Base-by-base conservation (phyloP, 371 early-diverging fungal genomes). In the Mucor mucedo region DNA sequence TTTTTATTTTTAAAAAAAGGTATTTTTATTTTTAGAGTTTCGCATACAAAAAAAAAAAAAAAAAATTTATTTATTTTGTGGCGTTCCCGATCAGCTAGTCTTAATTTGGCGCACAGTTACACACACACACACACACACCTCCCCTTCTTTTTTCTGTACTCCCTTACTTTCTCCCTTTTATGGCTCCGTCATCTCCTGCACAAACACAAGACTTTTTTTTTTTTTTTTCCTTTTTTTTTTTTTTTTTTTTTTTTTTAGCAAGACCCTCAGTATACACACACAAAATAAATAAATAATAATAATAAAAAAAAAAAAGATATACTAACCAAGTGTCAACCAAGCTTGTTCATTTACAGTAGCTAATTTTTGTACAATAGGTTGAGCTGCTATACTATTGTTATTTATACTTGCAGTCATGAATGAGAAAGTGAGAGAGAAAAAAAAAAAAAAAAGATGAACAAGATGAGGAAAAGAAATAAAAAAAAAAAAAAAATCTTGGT, bases 321-420 rank as follows among this genome's bases (percentile, higher is more conserved):
- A 62, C 33, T 62, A 38, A 86, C 93, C 94, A 58, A 92, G 73
- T 55, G 88, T 89, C 47, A 92, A 71, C 93, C 93, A 93, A 42
- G 89, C 82, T 59, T 90, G 85, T 60, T 92, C 93, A 55, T 92
- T 91, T 62, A 87, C 79, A 32, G 80, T 73, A 41, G 84, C 81
- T 48, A 93, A 75, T 41, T 85, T 84, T 71, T 91, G 90, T 21
- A 85, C 71, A 54, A 71, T 66, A 33, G 79, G 65, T 49, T 64
- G 29, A n/a, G 40, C 60, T 47, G 65, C 60, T 57, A 59, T 48
- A 49, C 21, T 21, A 21, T 21, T 21, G 21, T 45, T 65, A 41
- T 35, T 35, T 35, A 35, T 35, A 35, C 14, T 49, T 42, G 42
- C 16, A 21, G 40, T 56, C 48, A 52, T 1, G 14, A 70, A 42